Evolutionary conservation across 139 green algal species (phyloP), one percentile per base, ranked within the genome.

Genomic region (Tetratostichococcus sp.): DNA sequence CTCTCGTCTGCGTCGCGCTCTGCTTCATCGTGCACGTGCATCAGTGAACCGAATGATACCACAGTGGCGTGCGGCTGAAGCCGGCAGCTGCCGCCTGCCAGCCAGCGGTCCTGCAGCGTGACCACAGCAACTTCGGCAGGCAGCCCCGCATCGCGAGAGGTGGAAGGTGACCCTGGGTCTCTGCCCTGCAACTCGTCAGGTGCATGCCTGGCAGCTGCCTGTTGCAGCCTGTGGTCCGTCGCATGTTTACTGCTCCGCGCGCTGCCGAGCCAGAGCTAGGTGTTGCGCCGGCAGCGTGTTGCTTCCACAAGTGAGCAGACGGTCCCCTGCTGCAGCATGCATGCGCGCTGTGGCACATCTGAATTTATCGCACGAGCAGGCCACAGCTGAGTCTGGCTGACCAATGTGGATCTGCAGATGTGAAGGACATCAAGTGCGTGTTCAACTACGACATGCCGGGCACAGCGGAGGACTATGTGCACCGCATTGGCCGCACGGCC

Each of bases 381-480:
- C n/a, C n/a, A n/a, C n/a, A n/a, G n/a, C n/a, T n/a, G n/a, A n/a
- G n/a, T n/a, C n/a, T n/a, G n/a, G n/a, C n/a, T n/a, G n/a, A n/a
- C n/a, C n/a, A n/a, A n/a, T n/a, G n/a, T n/a, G n/a, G n/a, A n/a
- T n/a, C n/a, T 75, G 73, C 87, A 97, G 93, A 97, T 82, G 90
- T 97, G 33, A 97, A 96, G 80, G 91, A 97, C 78, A 92, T 97
- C 80, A 94, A 95, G 84, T 72, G 89, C 2, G 91, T 96, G 31
- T 80, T 95, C 65, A 97, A 97, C 82, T 97, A 93, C 79, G 91
- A 96, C 78, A 93, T 96, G 88, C 92, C 92, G 33, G 84, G 82
- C 58, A 90, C 88, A 28, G 87, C 88, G 0, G 94, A 98, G 82
- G 94, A 98, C 80, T 98, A 98, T 76, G 92, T 97, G 22, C 91